Conservation (phyloP, 75 land plant species). For the Pinus tabuliformis region DNA sequence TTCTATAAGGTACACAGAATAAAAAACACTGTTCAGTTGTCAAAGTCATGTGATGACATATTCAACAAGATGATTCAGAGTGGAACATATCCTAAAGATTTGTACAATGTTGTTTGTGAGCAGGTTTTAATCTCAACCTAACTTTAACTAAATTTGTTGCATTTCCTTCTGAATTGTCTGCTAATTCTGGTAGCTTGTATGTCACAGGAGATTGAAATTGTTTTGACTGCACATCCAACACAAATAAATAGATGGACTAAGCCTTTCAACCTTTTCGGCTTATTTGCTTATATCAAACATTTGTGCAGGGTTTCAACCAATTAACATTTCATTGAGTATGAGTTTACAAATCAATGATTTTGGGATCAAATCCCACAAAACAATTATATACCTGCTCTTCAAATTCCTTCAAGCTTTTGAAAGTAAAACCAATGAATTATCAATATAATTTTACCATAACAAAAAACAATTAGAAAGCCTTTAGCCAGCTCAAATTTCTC, state of each 20-base stretch:
- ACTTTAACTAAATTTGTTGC: neutral
- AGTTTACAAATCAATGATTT: too few species aligned
- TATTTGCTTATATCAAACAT: too few species aligned
- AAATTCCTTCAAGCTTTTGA: too few species aligned
- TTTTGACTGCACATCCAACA: slow-evolving; percentile 98
- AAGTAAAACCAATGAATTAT: too few species aligned
- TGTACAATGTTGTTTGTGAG: slow-evolving; percentile 83
- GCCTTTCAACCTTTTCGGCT: too few species aligned
- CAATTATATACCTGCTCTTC: too few species aligned
- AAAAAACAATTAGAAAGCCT: too few species aligned
- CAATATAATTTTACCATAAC: too few species aligned
- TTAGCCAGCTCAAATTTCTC: too few species aligned
- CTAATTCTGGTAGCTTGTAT: neutral
- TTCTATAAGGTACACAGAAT: slow-evolving; percentile 59
- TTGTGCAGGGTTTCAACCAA: too few species aligned
- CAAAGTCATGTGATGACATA: slow-evolving; percentile 96
- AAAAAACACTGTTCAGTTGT: slow-evolving; percentile 34
- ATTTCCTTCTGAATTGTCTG: neutral
- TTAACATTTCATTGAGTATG: too few species aligned
- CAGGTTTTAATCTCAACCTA: slow-evolving; percentile 43
- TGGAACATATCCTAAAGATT: slow-evolving; percentile 79
- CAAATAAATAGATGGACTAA: slow-evolving; percentile 90
- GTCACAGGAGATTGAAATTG: slow-evolving; percentile 90
- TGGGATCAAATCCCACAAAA: too few species aligned
- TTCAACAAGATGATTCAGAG: slow-evolving; percentile 72